Evolutionary conservation across 2,329 filamentous ascomycete genomes (phyloP).

Genomic region (Trichophyton schoenleinii): DNA sequence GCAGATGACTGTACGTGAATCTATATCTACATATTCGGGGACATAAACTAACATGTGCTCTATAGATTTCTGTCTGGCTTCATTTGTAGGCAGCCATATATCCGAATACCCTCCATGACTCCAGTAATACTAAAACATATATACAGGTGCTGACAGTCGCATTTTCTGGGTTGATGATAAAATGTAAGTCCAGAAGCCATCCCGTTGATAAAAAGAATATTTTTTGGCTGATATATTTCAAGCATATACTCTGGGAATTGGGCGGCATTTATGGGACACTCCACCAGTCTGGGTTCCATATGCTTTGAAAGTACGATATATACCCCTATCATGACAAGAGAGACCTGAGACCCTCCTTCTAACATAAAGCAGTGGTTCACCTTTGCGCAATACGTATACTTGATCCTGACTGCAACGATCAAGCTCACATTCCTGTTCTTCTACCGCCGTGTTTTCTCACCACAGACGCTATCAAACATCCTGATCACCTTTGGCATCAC

Average conservation of each 20-base stretch:
- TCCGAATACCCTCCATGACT: too few relatives aligned
- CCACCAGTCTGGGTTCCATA: not conserved
- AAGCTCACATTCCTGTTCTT: conserved; percentile 4
- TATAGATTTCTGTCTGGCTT: conserved; percentile 2
- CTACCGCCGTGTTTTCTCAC: conserved; percentile 2
- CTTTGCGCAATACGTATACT: conserved; percentile 4
- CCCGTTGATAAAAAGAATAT: not conserved
- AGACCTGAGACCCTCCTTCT: not conserved
- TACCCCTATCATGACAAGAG: not conserved
- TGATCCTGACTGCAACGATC: not conserved
- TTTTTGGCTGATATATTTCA: not conserved
- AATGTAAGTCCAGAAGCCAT: not conserved
- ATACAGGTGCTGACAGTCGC: not conserved
- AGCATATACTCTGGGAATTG: conserved; percentile 1
- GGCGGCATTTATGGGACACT: conserved; percentile 3
- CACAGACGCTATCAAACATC: not conserved
- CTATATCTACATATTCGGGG: not conserved
- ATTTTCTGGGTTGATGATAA: conserved; percentile 3
- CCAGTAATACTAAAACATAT: not conserved
- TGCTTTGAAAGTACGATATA: not conserved
- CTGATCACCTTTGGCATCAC: conserved; percentile 4
- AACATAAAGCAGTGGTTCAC: not conserved
- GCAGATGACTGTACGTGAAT: conserved; percentile 2
- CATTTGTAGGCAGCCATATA: conserved; percentile 1
- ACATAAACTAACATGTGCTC: not conserved